A percentile compares a stretch with the other conserved stretches of the same genome.
Conservation (phyloP, 2,329 filamentous ascomycete genomes). For the Thelonectria rubi region DNA sequence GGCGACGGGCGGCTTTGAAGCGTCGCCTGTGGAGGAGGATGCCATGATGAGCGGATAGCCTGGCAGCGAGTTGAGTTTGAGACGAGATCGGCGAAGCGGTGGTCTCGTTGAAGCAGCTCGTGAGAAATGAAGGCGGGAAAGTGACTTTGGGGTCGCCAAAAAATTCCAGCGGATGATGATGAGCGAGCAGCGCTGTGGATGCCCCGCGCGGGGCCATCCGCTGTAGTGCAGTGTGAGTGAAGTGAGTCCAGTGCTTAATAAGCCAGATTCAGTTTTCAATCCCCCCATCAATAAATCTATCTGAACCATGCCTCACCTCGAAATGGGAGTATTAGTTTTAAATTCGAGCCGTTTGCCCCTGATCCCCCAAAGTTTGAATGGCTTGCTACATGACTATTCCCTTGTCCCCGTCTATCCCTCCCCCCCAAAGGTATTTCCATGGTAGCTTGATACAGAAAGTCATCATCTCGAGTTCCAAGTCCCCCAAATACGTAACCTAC, state of each 20-base stretch:
- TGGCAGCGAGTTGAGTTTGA: background rate
- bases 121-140: constrained; percentile 22
- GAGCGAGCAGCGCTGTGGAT: constrained; percentile 26
- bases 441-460: constrained; percentile 10
- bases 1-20: constrained; percentile 68
- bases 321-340: constrained; percentile 24
- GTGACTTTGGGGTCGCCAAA: constrained; percentile 34
- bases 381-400: constrained; percentile 20
- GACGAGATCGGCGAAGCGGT: background rate
- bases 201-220: constrained; percentile 43
- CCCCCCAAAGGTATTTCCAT: constrained; percentile 2
- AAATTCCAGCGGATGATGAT: constrained; percentile 35
- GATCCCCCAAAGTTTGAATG: constrained; percentile 11
- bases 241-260: constrained; percentile 6
- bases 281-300: background rate
- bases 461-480: constrained; percentile 3
- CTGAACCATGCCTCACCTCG: background rate
- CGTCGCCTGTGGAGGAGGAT: constrained; percentile 44
- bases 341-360: constrained; percentile 15
- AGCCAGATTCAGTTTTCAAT: background rate
- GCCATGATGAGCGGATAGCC: constrained; percentile 41
- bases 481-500: constrained; percentile 1
- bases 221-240: constrained; percentile 28
- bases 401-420: background rate
- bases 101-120: background rate